These are phyloP conservation scores for Wickerhamomyces subpelliculosus DNA, from an alignment of 805 yeast genomes.

Conservation along the genomic window DNA sequence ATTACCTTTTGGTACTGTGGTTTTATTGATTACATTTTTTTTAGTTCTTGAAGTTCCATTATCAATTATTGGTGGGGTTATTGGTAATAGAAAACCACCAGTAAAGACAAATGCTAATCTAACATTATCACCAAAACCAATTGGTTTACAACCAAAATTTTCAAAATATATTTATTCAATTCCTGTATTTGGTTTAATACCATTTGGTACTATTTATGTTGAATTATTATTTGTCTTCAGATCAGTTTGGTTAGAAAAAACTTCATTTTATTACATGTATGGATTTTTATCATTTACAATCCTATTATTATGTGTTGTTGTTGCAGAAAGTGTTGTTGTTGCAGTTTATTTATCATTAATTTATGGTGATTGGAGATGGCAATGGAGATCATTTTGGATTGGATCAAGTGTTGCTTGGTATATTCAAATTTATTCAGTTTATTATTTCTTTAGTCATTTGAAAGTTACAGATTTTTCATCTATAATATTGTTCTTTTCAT, in stretches of 20 bases:
- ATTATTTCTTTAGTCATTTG: constrained; percentile 53
- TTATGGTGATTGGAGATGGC: constrained; percentile 61
- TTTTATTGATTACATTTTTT: constrained; percentile 52
- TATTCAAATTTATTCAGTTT: constrained; percentile 58
- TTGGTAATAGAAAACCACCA: constrained; percentile 32
- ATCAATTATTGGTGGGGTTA: constrained; percentile 63
- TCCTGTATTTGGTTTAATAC: constrained; percentile 59
- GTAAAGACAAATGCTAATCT: constrained; percentile 10
- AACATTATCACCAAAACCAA: constrained; percentile 13
- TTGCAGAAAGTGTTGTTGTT: constrained; percentile 65
- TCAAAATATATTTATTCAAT: constrained; percentile 20
- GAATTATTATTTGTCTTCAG: constrained; percentile 69
- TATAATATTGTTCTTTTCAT: constrained; percentile 59
- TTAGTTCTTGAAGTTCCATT: constrained; percentile 67
- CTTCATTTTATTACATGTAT: constrained; percentile 72
- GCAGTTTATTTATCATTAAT: constrained; percentile 58
- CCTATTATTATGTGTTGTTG: constrained; percentile 50
- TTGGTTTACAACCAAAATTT: constrained; percentile 31
- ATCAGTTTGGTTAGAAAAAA: constrained; percentile 73
- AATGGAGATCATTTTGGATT: constrained; percentile 71
- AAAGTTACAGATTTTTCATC: constrained; percentile 63
- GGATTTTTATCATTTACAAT: constrained; percentile 67
- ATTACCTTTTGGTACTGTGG: constrained; percentile 70
- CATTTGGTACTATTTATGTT: constrained; percentile 75
- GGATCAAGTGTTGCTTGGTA: constrained; percentile 71